Percentiles rank a stretch among this genome's conserved stretches.
Evolutionary conservation across 495 filamentous ascomycete genomes (phyloP).

Genomic region (Tuber melanosporum): DNA sequence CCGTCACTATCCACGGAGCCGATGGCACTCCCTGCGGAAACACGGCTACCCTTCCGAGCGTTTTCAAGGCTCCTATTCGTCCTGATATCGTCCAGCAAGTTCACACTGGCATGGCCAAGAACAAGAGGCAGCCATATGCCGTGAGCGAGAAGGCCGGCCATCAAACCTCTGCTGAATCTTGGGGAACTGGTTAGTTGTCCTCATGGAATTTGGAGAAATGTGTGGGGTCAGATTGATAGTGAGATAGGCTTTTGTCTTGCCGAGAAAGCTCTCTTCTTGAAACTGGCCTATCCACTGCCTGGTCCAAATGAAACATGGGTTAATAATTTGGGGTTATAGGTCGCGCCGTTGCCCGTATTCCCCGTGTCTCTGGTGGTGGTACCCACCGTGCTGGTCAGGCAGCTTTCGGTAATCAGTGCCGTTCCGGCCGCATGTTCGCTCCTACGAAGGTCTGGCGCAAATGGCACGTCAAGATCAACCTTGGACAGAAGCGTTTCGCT

Average conservation of each 20-base stretch:
- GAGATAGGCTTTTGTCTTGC: conserved; percentile 3
- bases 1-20: conserved; percentile 85
- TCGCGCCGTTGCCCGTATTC: conserved; percentile 99
- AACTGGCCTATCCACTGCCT: not conserved
- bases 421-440: conserved; percentile 99
- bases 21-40: conserved; percentile 83
- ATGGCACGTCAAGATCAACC: conserved; percentile 99
- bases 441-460: conserved; percentile 99
- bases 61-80: conserved; percentile 94
- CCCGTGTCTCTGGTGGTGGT: conserved; percentile 99
- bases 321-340: conserved; percentile 50
- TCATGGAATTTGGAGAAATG: conserved; percentile 5
- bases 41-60: conserved; percentile 82
- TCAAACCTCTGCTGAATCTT: conserved; percentile 98
- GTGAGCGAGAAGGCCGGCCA: conserved; percentile 99
- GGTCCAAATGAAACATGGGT: conserved; percentile 11
- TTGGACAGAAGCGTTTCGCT: conserved; percentile 95
- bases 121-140: conserved; percentile 98
- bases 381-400: conserved; percentile 99
- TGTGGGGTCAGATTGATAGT: not conserved
- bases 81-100: conserved; percentile 97
- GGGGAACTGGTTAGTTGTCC: conserved; percentile 92
- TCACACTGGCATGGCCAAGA: conserved; percentile 99
- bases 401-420: conserved; percentile 99
- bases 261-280: conserved; percentile 8